Percentiles rank a stretch among this genome's conserved stretches.
Evolutionary conservation across 2,329 filamentous ascomycete species (phyloP).

Genomic region (Elsinoe arachidis): DNA sequence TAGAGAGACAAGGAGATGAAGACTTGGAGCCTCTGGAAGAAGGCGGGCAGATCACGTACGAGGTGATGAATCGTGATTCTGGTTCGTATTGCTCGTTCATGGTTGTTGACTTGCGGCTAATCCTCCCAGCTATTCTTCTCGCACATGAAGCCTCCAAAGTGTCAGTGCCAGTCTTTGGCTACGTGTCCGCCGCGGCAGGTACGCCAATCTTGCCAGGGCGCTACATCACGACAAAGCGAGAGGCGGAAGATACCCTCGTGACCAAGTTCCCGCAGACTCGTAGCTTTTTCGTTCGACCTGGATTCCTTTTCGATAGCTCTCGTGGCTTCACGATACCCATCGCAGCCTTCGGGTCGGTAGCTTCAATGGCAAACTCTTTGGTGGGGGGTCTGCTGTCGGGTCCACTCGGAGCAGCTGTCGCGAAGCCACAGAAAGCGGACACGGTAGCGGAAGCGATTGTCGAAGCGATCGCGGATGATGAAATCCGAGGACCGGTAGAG

Average conservation of each 20-base stretch:
- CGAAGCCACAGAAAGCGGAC: constrained; percentile 82
- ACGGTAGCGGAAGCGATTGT: constrained; percentile 81
- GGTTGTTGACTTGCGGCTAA: not conserved
- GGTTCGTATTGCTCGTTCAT: constrained; percentile 28
- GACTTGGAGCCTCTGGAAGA: constrained; percentile 57
- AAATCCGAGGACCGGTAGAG: constrained; percentile 66
- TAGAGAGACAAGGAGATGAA: constrained; percentile 52
- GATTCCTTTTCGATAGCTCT: constrained; percentile 81
- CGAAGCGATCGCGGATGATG: constrained; percentile 70
- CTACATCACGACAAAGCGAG: constrained; percentile 86
- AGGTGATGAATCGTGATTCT: constrained; percentile 89
- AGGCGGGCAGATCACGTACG: constrained; percentile 79
- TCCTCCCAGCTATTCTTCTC: constrained; percentile 57
- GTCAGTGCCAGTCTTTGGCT: constrained; percentile 64
- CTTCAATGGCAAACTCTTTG: constrained; percentile 65
- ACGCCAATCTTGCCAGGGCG: constrained; percentile 74
- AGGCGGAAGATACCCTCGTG: constrained; percentile 57
- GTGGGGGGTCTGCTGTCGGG: constrained; percentile 67
- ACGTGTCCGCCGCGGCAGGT: constrained; percentile 79
- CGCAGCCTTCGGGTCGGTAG: constrained; percentile 66
- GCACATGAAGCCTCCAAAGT: constrained; percentile 64
- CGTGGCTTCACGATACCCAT: constrained; percentile 76
- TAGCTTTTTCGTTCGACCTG: constrained; percentile 71
- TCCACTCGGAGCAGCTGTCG: constrained; percentile 71
- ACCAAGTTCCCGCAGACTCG: constrained; percentile 47